Evolutionary conservation across 176 grass and related monocot genomes (phyloP).

Genomic region (Aechmea fasciata): DNA sequence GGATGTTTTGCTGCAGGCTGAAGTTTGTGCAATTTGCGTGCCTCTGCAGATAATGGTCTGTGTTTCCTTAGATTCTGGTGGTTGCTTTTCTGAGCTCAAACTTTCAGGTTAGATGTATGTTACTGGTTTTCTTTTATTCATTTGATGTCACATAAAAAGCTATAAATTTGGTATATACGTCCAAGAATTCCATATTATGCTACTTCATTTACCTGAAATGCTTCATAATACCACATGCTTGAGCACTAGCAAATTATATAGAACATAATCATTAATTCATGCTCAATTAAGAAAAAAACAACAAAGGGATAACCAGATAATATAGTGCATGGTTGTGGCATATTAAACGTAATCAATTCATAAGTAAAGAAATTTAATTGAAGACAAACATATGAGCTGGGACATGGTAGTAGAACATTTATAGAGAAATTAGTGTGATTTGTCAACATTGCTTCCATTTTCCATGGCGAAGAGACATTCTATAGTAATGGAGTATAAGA

Average conservation of each 20-base stretch:
- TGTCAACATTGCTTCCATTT: too few relatives aligned
- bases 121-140: background rate
- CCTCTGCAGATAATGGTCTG: background rate
- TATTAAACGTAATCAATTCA: too few relatives aligned
- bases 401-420: too few relatives aligned
- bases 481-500: too few relatives aligned
- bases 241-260: background rate
- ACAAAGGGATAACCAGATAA: background rate
- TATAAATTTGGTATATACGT: background rate
- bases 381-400: too few relatives aligned
- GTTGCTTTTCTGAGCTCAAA: background rate
- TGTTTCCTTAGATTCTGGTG: background rate
- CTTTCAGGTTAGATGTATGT: background rate
- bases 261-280: background rate
- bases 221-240: background rate
- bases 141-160: background rate
- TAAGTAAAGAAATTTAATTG: too few relatives aligned
- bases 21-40: background rate
- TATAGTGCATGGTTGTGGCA: too few relatives aligned
- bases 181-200: background rate
- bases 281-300: background rate
- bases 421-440: too few relatives aligned
- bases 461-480: too few relatives aligned
- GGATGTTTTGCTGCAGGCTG: background rate
- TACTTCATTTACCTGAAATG: background rate